Evolutionary conservation across 2,329 filamentous ascomycete genomes (phyloP).

Genomic region (Arthrobotrys sphaeroides): DNA sequence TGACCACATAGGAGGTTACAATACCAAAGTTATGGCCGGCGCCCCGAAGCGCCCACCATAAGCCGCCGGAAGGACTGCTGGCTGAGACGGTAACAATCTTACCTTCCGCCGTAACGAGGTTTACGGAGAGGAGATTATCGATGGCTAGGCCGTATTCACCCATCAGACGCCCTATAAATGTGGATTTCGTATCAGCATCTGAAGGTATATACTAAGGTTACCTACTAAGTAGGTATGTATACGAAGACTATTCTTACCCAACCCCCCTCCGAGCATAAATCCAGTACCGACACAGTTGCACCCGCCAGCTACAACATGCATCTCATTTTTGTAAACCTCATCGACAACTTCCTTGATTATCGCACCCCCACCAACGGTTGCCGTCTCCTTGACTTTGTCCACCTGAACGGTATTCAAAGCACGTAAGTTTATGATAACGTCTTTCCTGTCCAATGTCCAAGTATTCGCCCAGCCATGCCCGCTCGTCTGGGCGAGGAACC

Average conservation of each 20-base stretch:
- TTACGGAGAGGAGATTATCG: slow-evolving; percentile 62
- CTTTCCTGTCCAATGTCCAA: slow-evolving; percentile 24
- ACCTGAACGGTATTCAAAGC: slow-evolving; percentile 41
- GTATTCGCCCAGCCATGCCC: slow-evolving; percentile 52
- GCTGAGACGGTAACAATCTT: slow-evolving; percentile 59
- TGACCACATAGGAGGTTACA: slow-evolving; percentile 62
- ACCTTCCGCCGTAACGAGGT: slow-evolving; percentile 62
- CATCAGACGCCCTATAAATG: slow-evolving; percentile 47
- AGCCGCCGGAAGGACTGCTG: slow-evolving; percentile 58
- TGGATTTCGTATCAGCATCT: background rate
- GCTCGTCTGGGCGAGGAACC: slow-evolving; percentile 44
- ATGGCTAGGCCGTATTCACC: slow-evolving; percentile 58
- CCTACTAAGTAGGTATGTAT: no score
- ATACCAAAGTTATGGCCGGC: slow-evolving; percentile 64
- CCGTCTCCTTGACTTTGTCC: slow-evolving; percentile 44
- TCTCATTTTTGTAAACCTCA: slow-evolving; percentile 37
- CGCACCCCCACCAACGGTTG: slow-evolving; percentile 54
- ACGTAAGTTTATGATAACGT: slow-evolving; percentile 53
- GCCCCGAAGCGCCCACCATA: slow-evolving; percentile 63
- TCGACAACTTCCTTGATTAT: slow-evolving; percentile 53
- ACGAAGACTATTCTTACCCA: slow-evolving; percentile 11
- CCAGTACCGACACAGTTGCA: slow-evolving; percentile 48
- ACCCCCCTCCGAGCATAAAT: slow-evolving; percentile 38
- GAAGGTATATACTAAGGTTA: background rate
- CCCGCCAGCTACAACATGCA: slow-evolving; percentile 41